Percentiles rank a stretch among this genome's conserved stretches.
Conservation (phyloP, 1,139 yeast genomes). For the Debaryomyces nepalensis region DNA sequence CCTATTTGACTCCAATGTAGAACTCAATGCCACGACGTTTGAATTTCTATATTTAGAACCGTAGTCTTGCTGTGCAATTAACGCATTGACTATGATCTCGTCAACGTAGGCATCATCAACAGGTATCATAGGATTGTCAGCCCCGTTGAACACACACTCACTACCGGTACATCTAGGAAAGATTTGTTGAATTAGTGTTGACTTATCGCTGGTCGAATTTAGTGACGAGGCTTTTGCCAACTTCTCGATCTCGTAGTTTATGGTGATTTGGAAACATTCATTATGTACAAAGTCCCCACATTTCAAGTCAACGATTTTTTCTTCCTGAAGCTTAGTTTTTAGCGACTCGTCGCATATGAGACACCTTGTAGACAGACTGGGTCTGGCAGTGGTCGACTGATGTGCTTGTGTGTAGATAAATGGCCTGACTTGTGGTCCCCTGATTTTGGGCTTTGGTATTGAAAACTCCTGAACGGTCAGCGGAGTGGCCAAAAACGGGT, state of each 20-base stretch:
- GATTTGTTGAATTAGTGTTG: constrained; percentile 11
- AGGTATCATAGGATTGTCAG: constrained; percentile 14
- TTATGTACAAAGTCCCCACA: constrained; percentile 48
- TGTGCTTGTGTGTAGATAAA: constrained; percentile 27
- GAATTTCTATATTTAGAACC: constrained; percentile 6
- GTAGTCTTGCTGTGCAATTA: constrained; percentile 13
- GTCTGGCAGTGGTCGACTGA: constrained; percentile 13
- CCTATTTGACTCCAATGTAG: constrained; percentile 14
- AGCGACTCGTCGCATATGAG: constrained; percentile 44
- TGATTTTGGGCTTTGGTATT: constrained; percentile 13
- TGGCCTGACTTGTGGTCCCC: constrained; percentile 35
- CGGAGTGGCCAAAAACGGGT: constrained; percentile 4
- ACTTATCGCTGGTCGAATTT: constrained; percentile 4
- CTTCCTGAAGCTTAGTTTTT: constrained; percentile 37
- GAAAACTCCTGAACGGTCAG: no score
- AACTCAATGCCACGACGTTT: constrained; percentile 16
- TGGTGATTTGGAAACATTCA: constrained; percentile 33
- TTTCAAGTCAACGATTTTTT: constrained; percentile 34
- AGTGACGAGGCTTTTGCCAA: constrained; percentile 11
- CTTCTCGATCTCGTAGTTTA: constrained; percentile 19
- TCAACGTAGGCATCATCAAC: constrained; percentile 16
- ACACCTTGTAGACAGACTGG: constrained; percentile 24
- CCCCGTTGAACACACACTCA: constrained; percentile 13
- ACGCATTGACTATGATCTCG: constrained; percentile 12
- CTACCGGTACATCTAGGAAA: constrained; percentile 21